Conservation (phyloP, 2,329 filamentous ascomycete genomes). For the Fusarium concolor region DNA sequence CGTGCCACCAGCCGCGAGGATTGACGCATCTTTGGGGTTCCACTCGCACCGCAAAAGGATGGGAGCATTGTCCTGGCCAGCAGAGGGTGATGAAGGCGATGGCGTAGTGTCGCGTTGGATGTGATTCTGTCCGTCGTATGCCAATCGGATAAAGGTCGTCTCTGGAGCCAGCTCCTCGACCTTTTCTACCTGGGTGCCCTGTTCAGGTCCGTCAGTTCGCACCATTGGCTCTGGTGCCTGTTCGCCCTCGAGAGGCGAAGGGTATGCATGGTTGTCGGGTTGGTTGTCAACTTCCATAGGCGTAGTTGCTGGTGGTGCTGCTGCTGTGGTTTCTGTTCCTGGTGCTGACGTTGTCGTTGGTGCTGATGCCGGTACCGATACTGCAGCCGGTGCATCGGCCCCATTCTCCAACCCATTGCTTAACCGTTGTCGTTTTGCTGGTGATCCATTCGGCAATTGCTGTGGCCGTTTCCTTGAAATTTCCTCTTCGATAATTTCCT, state of each 20-base stretch:
- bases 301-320: slow-evolving; percentile 54
- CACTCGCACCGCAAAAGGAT: slow-evolving; percentile 76
- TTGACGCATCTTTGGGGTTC: slow-evolving; percentile 72
- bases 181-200: slow-evolving; percentile 73
- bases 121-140: slow-evolving; percentile 55
- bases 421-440: slow-evolving; percentile 68
- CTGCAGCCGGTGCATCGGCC: slow-evolving; percentile 54
- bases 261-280: slow-evolving; percentile 70
- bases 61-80: slow-evolving; percentile 63
- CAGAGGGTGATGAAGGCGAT: slow-evolving; percentile 53
- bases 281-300: slow-evolving; percentile 71
- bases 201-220: slow-evolving; percentile 71
- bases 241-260: slow-evolving; percentile 71
- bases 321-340: slow-evolving; percentile 25
- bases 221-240: slow-evolving; percentile 63
- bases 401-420: slow-evolving; percentile 72
- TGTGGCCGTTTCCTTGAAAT: slow-evolving; percentile 64
- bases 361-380: slow-evolving; percentile 30
- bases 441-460: slow-evolving; percentile 65
- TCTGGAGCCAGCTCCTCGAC: slow-evolving; percentile 69
- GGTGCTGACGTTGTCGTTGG: slow-evolving; percentile 27
- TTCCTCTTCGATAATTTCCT: slow-evolving; percentile 52
- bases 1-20: slow-evolving; percentile 75
- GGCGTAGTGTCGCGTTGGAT: slow-evolving; percentile 49
- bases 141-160: slow-evolving; percentile 71